Conservation (phyloP, 2,329 filamentous ascomycete species). For the Colletotrichum salicis region DNA sequence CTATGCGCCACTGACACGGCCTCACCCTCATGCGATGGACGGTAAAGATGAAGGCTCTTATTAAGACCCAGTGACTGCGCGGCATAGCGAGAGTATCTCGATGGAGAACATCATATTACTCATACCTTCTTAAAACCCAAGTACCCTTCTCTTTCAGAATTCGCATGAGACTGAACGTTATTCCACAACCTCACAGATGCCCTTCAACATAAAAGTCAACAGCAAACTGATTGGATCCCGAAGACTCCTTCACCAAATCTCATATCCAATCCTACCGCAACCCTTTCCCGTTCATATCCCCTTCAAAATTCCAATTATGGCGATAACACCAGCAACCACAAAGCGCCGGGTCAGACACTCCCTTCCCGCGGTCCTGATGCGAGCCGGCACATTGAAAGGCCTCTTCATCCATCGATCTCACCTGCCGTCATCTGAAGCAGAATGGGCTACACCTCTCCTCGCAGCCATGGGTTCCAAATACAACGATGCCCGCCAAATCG, state of each 20-base stretch:
- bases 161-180: neutral
- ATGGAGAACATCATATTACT: neutral
- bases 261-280: neutral
- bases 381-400: constrained; percentile 71
- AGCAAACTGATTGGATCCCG: neutral
- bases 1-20: neutral
- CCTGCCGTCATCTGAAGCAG: constrained; percentile 56
- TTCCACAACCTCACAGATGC: neutral
- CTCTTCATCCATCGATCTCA: constrained; percentile 66
- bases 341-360: constrained; percentile 35
- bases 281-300: neutral
- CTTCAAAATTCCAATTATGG: constrained; percentile 16
- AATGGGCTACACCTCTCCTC: constrained; percentile 65
- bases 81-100: neutral
- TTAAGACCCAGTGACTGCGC: neutral
- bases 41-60: neutral
- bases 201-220: neutral
- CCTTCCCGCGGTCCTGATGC: constrained; percentile 67
- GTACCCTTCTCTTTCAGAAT: neutral
- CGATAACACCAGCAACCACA: constrained; percentile 1
- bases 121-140: neutral
- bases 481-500: constrained; percentile 66
- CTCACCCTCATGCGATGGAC: neutral
- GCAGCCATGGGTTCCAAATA: constrained; percentile 65
- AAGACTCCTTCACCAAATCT: constrained; percentile 1